Percentiles rank a stretch among this genome's conserved stretches.
phyloP scores from a whole-genome alignment of 345 rosid species.

The Camelina sativa region DNA sequence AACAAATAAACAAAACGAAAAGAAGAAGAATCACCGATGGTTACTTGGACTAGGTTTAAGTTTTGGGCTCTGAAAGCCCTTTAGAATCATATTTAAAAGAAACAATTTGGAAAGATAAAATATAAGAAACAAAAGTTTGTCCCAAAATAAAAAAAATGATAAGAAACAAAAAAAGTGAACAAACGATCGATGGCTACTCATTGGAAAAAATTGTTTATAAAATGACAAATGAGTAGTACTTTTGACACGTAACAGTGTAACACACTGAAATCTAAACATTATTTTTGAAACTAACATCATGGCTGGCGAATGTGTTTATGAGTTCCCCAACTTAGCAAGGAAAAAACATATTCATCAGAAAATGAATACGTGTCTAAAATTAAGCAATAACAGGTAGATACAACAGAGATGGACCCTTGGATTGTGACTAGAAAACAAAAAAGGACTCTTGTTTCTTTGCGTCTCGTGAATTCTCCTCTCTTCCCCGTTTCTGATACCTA shows the following conservation, averaged over 20 bases:
- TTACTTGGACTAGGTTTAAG: too few species aligned
- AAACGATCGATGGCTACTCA: background rate
- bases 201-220: background rate
- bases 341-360: constrained; percentile 25
- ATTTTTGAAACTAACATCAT: background rate
- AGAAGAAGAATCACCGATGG: too few species aligned
- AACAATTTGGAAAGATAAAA: background rate
- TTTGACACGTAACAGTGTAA: background rate
- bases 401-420: constrained; percentile 38
- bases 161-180: background rate
- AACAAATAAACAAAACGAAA: too few species aligned
- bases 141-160: background rate
- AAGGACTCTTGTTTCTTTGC: constrained; percentile 33
- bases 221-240: background rate
- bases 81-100: background rate
- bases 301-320: background rate
- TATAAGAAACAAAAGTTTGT: too few species aligned
- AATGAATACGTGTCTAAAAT: constrained; percentile 27
- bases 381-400: constrained; percentile 36
- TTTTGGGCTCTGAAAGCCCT: constrained; percentile 12
- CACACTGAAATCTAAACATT: background rate
- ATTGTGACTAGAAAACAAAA: constrained; percentile 34
- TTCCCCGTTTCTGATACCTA: constrained; percentile 13
- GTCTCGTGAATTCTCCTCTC: constrained; percentile 36
- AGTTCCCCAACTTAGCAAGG: constrained; percentile 19